These are phyloP conservation scores for Backusella mclennaniae DNA, from an alignment of 192 early-diverging fungal genomes.

Conservation along the genomic window DNA sequence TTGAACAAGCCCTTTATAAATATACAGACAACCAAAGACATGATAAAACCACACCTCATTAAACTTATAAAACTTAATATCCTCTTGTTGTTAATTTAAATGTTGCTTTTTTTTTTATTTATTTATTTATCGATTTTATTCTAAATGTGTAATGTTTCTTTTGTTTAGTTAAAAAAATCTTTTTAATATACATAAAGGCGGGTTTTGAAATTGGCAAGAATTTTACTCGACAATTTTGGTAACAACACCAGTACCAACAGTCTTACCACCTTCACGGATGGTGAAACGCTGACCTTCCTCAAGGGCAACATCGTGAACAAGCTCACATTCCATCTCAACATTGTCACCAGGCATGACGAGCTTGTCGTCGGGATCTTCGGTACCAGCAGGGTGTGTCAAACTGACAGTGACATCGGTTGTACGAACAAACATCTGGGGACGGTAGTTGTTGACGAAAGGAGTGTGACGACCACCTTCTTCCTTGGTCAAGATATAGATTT, in stretches of 20 bases:
- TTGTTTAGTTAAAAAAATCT: background rate
- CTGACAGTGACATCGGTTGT: conserved; percentile 95
- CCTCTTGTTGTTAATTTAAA: background rate
- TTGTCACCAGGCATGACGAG: conserved; percentile 99
- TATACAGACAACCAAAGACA: background rate
- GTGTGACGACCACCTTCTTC: conserved; percentile 99
- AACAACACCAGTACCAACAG: conserved; percentile 90
- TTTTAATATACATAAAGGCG: background rate
- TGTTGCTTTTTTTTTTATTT: too few species aligned
- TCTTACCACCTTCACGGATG: conserved; percentile 96
- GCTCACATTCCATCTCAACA: conserved; percentile 84
- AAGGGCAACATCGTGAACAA: conserved; percentile 78
- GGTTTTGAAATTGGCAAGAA: background rate
- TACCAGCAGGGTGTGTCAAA: conserved; percentile 72
- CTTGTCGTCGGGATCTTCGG: conserved; percentile 87
- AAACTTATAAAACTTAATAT: conserved; percentile 4
- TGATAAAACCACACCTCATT: too few species aligned
- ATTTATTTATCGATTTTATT: background rate
- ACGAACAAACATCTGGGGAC: conserved; percentile 92
- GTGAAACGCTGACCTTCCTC: conserved; percentile 97
- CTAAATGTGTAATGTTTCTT: background rate
- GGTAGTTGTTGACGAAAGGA: conserved; percentile 96
- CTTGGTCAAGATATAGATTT: conserved; percentile 94
- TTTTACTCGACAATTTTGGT: conserved; percentile 31
- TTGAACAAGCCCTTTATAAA: too few species aligned